These are phyloP conservation scores for Linum lewisii DNA, from an alignment of 345 rosid genomes.

Conservation along the genomic window DNA sequence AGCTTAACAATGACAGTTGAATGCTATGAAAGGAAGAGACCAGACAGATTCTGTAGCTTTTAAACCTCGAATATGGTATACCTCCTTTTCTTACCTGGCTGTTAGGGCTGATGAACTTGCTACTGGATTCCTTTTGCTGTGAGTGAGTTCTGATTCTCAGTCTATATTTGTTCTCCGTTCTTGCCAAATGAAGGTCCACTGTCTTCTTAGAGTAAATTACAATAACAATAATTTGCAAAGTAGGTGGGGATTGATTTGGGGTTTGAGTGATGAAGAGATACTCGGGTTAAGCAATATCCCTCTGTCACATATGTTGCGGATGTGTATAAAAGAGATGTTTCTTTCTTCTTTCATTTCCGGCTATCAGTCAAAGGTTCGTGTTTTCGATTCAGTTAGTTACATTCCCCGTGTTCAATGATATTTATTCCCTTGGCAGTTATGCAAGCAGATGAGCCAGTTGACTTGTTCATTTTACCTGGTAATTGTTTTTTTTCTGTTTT, in stretches of 20 bases:
- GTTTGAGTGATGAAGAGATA: neutral
- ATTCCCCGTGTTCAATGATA: slow-evolving; percentile 4
- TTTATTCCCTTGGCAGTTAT: slow-evolving; percentile 41
- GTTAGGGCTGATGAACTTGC: too few relatives aligned
- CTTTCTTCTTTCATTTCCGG: neutral
- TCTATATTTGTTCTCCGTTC: too few relatives aligned
- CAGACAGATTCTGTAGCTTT: neutral
- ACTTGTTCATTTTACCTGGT: slow-evolving; percentile 85
- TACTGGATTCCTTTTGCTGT: too few relatives aligned
- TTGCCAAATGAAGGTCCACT: too few relatives aligned
- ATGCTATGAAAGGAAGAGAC: neutral
- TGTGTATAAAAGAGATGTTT: neutral
- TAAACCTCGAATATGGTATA: neutral
- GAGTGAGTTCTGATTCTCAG: too few relatives aligned
- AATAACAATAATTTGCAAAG: too few relatives aligned
- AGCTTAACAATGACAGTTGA: neutral
- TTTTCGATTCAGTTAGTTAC: neutral
- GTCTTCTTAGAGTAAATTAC: too few relatives aligned
- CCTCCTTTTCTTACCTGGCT: neutral
- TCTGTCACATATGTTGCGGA: neutral
- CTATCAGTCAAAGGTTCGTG: neutral
- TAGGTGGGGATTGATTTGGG: neutral
- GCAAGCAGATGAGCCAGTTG: slow-evolving; percentile 70
- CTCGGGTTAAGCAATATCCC: neutral
- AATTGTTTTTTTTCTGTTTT: slow-evolving; percentile 11